A percentile compares a stretch with the other conserved stretches of the same genome.
phyloP scores from a whole-genome alignment of 306 rosid species.

The Calophaca sinica region DNA sequence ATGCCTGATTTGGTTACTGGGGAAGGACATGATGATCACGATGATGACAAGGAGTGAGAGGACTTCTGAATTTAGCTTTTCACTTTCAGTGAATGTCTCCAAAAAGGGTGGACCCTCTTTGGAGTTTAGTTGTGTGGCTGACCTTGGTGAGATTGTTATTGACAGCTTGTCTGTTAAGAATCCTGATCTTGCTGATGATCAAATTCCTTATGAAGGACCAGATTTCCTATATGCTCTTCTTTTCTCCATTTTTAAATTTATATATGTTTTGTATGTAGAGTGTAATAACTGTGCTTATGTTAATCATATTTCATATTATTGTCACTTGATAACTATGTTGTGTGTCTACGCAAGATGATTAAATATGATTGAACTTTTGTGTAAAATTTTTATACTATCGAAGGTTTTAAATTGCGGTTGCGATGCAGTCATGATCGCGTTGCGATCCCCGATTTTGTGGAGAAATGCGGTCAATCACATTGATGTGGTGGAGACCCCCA shows the following conservation, averaged over 20 bases:
- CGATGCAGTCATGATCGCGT: too few species aligned
- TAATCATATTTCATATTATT: too few species aligned
- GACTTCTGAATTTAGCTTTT: slow-evolving; percentile 66
- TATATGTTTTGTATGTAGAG: background rate
- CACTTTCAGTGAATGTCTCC: slow-evolving; percentile 68
- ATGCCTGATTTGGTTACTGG: slow-evolving; percentile 54
- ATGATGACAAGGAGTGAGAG: slow-evolving; percentile 47
- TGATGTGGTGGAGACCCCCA: too few species aligned
- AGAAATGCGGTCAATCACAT: too few species aligned
- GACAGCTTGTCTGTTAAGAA: slow-evolving; percentile 73
- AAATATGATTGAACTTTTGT: too few species aligned
- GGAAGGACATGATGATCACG: slow-evolving; percentile 43
- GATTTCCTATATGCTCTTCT: slow-evolving; percentile 70
- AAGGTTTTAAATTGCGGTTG: too few species aligned
- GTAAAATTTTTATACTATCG: too few species aligned
- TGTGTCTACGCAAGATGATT: too few species aligned
- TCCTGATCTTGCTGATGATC: slow-evolving; percentile 69
- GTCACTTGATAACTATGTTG: too few species aligned
- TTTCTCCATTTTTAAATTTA: background rate
- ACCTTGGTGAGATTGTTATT: slow-evolving; percentile 73
- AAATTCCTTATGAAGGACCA: slow-evolving; percentile 85
- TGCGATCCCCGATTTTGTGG: too few species aligned
- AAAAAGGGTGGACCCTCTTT: slow-evolving; percentile 71
- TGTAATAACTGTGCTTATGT: too few species aligned
- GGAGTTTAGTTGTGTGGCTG: slow-evolving; percentile 77